phyloP scores from a whole-genome alignment of 2,329 filamentous ascomycete genomes.

The Pestalotiopsis sp. region DNA sequence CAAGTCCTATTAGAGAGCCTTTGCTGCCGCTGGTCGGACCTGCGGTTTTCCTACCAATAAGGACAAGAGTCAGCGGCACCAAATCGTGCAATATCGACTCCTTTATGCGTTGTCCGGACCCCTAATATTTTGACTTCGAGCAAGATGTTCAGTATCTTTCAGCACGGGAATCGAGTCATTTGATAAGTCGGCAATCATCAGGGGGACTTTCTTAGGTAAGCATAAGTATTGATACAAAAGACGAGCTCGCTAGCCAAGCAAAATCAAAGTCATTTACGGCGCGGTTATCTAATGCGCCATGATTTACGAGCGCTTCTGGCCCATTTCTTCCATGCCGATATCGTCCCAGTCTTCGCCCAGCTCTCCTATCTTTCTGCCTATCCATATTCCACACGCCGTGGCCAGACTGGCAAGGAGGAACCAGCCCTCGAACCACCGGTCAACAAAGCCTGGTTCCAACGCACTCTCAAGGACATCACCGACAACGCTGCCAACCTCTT shows the following conservation, averaged over 20 bases:
- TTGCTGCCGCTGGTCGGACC: no score
- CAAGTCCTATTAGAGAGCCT: no score
- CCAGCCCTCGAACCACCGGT: constrained; percentile 87
- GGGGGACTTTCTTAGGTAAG: no score
- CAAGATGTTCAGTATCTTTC: no score
- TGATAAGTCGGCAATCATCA: no score
- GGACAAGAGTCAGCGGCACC: no score
- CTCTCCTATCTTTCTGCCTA: constrained; percentile 62
- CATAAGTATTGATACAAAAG: not conserved
- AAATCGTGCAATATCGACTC: no score
- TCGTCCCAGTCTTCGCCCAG: constrained; percentile 61
- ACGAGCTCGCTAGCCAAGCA: not conserved
- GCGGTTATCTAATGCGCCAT: not conserved
- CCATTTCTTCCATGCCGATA: constrained; percentile 67
- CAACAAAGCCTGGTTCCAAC: constrained; percentile 70
- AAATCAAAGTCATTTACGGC: not conserved
- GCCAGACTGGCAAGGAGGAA: constrained; percentile 68
- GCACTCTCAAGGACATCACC: constrained; percentile 76
- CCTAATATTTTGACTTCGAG: no score
- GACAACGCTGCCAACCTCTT: constrained; percentile 74
- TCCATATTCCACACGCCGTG: constrained; percentile 72
- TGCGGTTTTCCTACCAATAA: no score
- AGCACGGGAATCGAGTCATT: no score
- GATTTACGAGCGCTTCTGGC: constrained; percentile 61
- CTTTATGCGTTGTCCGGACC: no score